These are phyloP conservation scores for Durotheca rogersii DNA, from an alignment of 495 filamentous ascomycete species.

Conservation along the genomic window DNA sequence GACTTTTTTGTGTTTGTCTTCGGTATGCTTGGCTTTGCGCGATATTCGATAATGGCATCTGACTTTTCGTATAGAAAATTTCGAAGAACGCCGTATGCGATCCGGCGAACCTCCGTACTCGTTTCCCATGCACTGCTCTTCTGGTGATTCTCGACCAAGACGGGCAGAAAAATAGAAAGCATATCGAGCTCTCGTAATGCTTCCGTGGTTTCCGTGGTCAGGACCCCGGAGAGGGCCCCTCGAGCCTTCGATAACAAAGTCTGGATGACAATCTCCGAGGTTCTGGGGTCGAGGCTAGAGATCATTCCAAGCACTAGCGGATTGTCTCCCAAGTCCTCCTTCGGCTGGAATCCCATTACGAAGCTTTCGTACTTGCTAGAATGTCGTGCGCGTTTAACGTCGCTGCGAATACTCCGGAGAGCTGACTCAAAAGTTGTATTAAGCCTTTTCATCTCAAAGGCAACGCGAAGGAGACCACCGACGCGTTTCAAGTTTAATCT, in stretches of 20 bases:
- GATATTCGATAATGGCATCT: conserved; percentile 47
- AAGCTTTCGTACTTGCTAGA: conserved; percentile 20
- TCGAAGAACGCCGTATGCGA: conserved; percentile 63
- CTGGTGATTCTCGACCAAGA: conserved; percentile 28
- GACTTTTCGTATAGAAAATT: conserved; percentile 28
- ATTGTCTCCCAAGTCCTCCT: conserved; percentile 19
- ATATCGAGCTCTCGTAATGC: conserved; percentile 29
- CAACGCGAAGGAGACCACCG: conserved; percentile 30
- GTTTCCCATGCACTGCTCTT: conserved; percentile 62
- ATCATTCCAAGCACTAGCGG: conserved; percentile 26
- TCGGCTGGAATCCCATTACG: conserved; percentile 19
- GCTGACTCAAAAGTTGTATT: conserved; percentile 13
- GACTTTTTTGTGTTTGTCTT: too few species aligned
- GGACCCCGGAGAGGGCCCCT: neutral
- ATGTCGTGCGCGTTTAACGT: conserved; percentile 9
- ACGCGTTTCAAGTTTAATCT: conserved; percentile 16
- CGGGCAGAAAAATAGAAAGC: conserved; percentile 32
- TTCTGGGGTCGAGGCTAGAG: conserved; percentile 30
- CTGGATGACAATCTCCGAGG: conserved; percentile 34
- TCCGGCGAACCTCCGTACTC: conserved; percentile 51
- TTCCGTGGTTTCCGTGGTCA: too few species aligned
- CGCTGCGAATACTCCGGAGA: conserved; percentile 13
- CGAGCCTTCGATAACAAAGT: conserved; percentile 20
- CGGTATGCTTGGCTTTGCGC: too few species aligned
- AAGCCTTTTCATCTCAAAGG: conserved; percentile 20